phyloP scores from a whole-genome alignment of 2,329 filamentous ascomycete species.

The Aureobasidium sp. region DNA sequence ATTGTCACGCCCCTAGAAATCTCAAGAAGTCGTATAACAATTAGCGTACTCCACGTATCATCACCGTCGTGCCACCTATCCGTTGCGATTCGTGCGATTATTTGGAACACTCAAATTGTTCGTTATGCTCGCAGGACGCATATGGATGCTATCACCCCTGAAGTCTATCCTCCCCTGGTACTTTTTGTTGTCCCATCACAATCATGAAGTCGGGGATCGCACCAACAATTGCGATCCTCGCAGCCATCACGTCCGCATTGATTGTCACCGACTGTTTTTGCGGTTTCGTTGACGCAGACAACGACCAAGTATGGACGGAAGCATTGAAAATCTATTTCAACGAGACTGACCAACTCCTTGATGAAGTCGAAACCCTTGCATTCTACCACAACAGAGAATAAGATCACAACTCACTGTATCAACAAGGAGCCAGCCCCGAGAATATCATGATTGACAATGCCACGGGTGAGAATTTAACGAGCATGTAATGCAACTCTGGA shows the following conservation, averaged over 20 bases:
- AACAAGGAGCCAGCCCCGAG: constrained; percentile 44
- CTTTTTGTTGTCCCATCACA: too few species aligned
- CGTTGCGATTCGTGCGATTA: too few species aligned
- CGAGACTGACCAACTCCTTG: constrained; percentile 43
- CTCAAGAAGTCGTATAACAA: too few species aligned
- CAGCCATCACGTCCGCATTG: constrained; percentile 1
- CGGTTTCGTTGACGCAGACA: constrained; percentile 48
- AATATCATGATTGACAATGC: constrained; percentile 35
- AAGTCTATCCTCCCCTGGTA: too few species aligned
- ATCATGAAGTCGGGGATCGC: constrained; percentile 18
- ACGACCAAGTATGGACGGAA: constrained; percentile 49
- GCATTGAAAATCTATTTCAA: constrained; percentile 58
- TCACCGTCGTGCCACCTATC: too few species aligned
- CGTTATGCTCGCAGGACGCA: too few species aligned
- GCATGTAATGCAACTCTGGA: constrained; percentile 6
- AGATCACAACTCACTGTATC: constrained; percentile 51
- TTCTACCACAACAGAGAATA: constrained; percentile 52
- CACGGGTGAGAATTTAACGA: neutral
- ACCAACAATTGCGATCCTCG: constrained; percentile 8
- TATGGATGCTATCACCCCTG: too few species aligned
- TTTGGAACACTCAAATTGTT: too few species aligned
- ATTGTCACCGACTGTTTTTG: constrained; percentile 44
- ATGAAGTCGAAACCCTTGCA: constrained; percentile 42
- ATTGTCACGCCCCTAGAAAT: too few species aligned
- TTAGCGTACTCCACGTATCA: too few species aligned